Conservation (phyloP, 1,139 yeast species). For the Pichia sp. region DNA sequence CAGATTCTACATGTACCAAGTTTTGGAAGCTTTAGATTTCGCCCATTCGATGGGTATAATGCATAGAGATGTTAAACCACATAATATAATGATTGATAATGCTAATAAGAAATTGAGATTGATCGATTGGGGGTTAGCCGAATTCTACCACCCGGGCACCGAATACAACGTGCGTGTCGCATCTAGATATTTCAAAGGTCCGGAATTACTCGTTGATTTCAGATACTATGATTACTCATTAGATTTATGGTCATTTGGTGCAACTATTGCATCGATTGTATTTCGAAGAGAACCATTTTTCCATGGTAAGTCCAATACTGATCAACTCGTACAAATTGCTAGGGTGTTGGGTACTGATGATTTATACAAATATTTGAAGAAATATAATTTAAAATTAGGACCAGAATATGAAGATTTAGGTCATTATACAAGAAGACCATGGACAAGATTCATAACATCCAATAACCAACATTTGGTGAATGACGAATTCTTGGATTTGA, state of each 20-base stretch:
- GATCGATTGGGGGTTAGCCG: conserved; percentile 87
- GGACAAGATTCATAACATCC: conserved; percentile 55
- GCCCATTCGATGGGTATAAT: conserved; percentile 83
- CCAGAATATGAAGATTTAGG: conserved; percentile 69
- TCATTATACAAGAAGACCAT: conserved; percentile 63
- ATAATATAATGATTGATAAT: conserved; percentile 83
- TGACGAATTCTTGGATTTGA: conserved; percentile 63
- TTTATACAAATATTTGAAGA: conserved; percentile 55
- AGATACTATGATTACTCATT: conserved; percentile 77
- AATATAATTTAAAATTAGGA: conserved; percentile 56
- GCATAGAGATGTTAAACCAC: conserved; percentile 85
- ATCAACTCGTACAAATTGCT: conserved; percentile 77
- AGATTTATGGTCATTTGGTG: conserved; percentile 82
- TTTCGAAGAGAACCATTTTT: conserved; percentile 78
- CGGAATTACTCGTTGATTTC: conserved; percentile 70
- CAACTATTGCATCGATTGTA: conserved; percentile 74
- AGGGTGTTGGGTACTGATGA: conserved; percentile 74
- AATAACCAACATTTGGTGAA: conserved; percentile 48
- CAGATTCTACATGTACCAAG: conserved; percentile 67
- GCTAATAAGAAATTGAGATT: conserved; percentile 56
- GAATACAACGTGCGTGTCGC: conserved; percentile 83
- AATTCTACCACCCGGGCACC: conserved; percentile 74
- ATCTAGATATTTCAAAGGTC: conserved; percentile 78
- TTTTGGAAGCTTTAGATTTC: conserved; percentile 69
- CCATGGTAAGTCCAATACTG: conserved; percentile 76